Evolutionary conservation across 331 rosid genomes (phyloP).

Genomic region (Malus hybrid): DNA sequence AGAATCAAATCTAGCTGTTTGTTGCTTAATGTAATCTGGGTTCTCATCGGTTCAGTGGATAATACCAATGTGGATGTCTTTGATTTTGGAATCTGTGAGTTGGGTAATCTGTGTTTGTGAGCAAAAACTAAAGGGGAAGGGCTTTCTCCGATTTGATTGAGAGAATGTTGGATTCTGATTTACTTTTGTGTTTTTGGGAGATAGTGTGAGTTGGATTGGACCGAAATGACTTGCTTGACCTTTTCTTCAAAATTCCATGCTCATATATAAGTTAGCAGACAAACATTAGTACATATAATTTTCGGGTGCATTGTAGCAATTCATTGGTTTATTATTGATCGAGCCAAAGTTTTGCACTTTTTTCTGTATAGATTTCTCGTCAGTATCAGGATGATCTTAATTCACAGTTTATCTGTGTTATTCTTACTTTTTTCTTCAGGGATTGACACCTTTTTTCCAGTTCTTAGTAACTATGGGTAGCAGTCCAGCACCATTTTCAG

Average conservation of each 20-base stretch:
- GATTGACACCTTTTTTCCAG: conserved; percentile 1
- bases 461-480: conserved; percentile 52
- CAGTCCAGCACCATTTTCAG: conserved; percentile 79
- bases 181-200: neutral
- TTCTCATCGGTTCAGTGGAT: neutral
- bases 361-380: neutral
- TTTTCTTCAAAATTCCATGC: neutral
- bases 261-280: neutral
- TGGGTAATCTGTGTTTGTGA: neutral
- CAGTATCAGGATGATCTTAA: neutral
- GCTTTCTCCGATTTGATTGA: neutral
- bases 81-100: neutral
- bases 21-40: neutral
- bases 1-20: neutral
- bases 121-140: neutral
- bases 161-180: neutral
- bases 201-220: neutral
- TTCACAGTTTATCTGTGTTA: neutral
- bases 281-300: neutral
- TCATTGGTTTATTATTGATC: neutral
- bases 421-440: conserved; percentile 14
- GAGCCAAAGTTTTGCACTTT: neutral
- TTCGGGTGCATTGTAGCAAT: neutral
- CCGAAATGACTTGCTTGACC: neutral
- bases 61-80: neutral